Evolutionary conservation across 2,329 filamentous ascomycete genomes (phyloP).

Genomic region (Ophiostoma sp.): DNA sequence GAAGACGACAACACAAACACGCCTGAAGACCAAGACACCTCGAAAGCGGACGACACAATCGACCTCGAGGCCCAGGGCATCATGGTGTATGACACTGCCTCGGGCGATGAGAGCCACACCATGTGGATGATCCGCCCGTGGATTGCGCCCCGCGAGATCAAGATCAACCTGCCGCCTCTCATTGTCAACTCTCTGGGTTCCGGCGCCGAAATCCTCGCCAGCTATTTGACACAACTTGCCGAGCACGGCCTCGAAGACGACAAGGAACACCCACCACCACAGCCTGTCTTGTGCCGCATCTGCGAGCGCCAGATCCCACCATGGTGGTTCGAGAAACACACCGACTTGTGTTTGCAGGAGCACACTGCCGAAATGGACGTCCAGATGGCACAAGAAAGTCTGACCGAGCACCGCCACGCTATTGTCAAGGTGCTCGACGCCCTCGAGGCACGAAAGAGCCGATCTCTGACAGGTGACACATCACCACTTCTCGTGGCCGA

Average conservation of each 20-base stretch:
- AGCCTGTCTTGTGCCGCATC: slow-evolving; percentile 88
- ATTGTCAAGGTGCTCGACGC: slow-evolving; percentile 96
- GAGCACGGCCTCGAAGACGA: slow-evolving; percentile 78
- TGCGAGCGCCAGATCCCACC: slow-evolving; percentile 96
- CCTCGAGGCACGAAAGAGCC: slow-evolving; percentile 74
- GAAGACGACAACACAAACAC: slow-evolving; percentile 31
- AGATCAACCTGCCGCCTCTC: slow-evolving; percentile 86
- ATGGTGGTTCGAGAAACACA: slow-evolving; percentile 99
- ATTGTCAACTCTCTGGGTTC: slow-evolving; percentile 93
- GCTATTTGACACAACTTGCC: slow-evolving; percentile 85
- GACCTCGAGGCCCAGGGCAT: slow-evolving; percentile 96
- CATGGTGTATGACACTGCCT: slow-evolving; percentile 90
- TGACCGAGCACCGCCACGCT: slow-evolving; percentile 88
- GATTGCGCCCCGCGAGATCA: slow-evolving; percentile 83
- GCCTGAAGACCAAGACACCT: background rate
- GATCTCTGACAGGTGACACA: slow-evolving; percentile 54
- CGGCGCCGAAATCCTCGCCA: slow-evolving; percentile 89
- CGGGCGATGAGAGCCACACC: slow-evolving; percentile 86
- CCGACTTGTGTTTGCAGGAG: slow-evolving; percentile 91
- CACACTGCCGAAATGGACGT: slow-evolving; percentile 97
- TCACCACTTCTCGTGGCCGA: slow-evolving; percentile 62
- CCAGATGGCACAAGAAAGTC: slow-evolving; percentile 87
- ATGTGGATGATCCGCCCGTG: slow-evolving; percentile 99
- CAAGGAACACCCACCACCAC: slow-evolving; percentile 73
- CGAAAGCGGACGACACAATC: slow-evolving; percentile 60